Percentiles rank a stretch among this genome's conserved stretches.
These are phyloP conservation scores for Chaetomium globosum DNA, from an alignment of 2,329 filamentous ascomycete genomes.

Conservation along the genomic window DNA sequence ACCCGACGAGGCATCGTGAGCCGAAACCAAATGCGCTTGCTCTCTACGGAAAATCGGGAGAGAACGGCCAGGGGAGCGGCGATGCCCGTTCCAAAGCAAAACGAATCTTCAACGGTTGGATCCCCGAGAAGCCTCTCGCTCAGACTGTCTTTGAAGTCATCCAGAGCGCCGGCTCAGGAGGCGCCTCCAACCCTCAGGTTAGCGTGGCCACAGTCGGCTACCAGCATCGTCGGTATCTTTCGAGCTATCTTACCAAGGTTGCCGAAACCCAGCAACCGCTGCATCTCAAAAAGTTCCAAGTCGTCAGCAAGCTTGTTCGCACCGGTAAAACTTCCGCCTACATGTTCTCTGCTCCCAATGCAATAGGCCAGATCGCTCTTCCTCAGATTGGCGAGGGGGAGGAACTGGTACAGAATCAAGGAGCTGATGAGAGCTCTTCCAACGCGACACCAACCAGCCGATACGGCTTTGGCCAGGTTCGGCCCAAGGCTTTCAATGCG, in stretches of 20 bases:
- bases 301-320: constrained; percentile 45
- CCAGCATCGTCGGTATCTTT: constrained; percentile 44
- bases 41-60: constrained; percentile 31
- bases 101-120: constrained; percentile 38
- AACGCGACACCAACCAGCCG: background rate
- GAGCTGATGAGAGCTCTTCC: background rate
- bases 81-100: constrained; percentile 28
- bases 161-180: constrained; percentile 39
- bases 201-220: constrained; percentile 44
- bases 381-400: constrained; percentile 7
- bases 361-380: background rate
- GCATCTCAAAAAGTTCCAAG: constrained; percentile 46
- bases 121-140: constrained; percentile 43
- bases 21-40: constrained; percentile 38
- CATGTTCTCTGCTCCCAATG: constrained; percentile 42
- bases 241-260: constrained; percentile 40
- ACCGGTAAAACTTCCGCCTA: constrained; percentile 49
- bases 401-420: background rate
- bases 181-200: constrained; percentile 44
- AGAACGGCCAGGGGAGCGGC: constrained; percentile 19
- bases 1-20: constrained; percentile 34
- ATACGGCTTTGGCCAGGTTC: constrained; percentile 33
- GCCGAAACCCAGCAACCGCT: constrained; percentile 45
- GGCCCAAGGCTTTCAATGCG: constrained; percentile 27
- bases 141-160: constrained; percentile 45